These are phyloP conservation scores for Claviceps sp. DNA, from an alignment of 2,329 filamentous ascomycete genomes.

Conservation along the genomic window DNA sequence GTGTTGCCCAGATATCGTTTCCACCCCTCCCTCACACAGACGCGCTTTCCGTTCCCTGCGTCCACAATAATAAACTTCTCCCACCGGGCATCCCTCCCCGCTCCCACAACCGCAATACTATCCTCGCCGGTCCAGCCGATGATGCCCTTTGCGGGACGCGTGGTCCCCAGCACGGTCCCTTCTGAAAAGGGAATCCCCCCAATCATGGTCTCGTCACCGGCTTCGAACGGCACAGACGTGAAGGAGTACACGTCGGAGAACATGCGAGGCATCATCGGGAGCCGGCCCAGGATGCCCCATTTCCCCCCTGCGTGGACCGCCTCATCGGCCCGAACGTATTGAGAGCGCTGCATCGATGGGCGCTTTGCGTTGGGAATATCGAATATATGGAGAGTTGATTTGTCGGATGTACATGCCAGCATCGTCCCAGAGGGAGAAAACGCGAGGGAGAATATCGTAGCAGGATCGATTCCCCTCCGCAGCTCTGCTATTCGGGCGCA, in stretches of 20 bases:
- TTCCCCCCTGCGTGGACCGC: slow-evolving; percentile 42
- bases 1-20: slow-evolving; percentile 54
- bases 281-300: slow-evolving; percentile 73
- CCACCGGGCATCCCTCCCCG: slow-evolving; percentile 71
- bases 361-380: slow-evolving; percentile 54
- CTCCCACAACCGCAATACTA: slow-evolving; percentile 63
- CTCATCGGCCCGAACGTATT: slow-evolving; percentile 14
- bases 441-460: slow-evolving; percentile 73
- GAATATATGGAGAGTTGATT: slow-evolving; percentile 89
- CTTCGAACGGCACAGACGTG: slow-evolving; percentile 66
- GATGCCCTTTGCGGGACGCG: slow-evolving; percentile 62
- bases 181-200: slow-evolving; percentile 30
- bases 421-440: slow-evolving; percentile 72
- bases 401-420: slow-evolving; percentile 89
- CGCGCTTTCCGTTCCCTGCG: slow-evolving; percentile 51
- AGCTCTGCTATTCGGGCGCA: slow-evolving; percentile 74
- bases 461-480: slow-evolving; percentile 76
- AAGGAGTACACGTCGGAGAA: slow-evolving; percentile 89
- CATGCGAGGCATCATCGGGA: slow-evolving; percentile 72
- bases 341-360: slow-evolving; percentile 19
- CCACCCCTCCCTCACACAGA: slow-evolving; percentile 64
- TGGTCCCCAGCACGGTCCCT: slow-evolving; percentile 33
- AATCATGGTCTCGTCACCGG: slow-evolving; percentile 55
- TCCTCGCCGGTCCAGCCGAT: slow-evolving; percentile 73
- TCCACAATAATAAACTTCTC: slow-evolving; percentile 70